Evolutionary conservation across 495 filamentous ascomycete species (phyloP).

Genomic region (Venustampulla echinocandica): DNA sequence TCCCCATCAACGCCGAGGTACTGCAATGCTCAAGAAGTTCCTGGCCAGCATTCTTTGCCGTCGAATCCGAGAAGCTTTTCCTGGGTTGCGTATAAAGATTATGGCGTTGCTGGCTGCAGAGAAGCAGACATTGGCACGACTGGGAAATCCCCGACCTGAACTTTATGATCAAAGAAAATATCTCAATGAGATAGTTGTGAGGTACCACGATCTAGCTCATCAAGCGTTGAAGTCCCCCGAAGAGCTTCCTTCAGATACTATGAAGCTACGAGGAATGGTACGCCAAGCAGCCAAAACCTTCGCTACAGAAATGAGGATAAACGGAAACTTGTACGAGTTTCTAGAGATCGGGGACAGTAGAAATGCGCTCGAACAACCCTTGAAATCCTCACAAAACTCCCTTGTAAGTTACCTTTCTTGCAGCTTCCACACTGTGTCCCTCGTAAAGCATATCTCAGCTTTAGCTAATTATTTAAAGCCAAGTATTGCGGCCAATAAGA

Average conservation of each 20-base stretch:
- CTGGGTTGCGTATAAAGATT: constrained; percentile 11
- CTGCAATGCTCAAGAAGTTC: constrained; percentile 13
- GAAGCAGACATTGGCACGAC: neutral
- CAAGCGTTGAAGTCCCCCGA: constrained; percentile 3
- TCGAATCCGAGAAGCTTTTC: constrained; percentile 18
- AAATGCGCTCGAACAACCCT: neutral
- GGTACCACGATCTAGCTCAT: constrained; percentile 1
- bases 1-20: constrained; percentile 9
- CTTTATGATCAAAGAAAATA: neutral
- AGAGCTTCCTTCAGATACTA: constrained; percentile 4
- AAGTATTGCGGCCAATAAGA: too few species aligned
- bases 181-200: neutral
- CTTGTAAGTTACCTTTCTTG: neutral
- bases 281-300: neutral
- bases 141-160: neutral
- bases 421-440: neutral
- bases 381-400: neutral
- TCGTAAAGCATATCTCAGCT: too few species aligned
- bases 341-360: constrained; percentile 3
- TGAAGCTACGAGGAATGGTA: constrained; percentile 4
- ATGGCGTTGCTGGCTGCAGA: neutral
- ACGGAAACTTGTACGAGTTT: constrained; percentile 7
- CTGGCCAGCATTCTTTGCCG: constrained; percentile 15
- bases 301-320: constrained; percentile 8
- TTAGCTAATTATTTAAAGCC: too few species aligned